A percentile compares a stretch with the other conserved stretches of the same genome.
Evolutionary conservation across 139 green algal genomes (phyloP).

Genomic region (Picochlorum sp.): DNA sequence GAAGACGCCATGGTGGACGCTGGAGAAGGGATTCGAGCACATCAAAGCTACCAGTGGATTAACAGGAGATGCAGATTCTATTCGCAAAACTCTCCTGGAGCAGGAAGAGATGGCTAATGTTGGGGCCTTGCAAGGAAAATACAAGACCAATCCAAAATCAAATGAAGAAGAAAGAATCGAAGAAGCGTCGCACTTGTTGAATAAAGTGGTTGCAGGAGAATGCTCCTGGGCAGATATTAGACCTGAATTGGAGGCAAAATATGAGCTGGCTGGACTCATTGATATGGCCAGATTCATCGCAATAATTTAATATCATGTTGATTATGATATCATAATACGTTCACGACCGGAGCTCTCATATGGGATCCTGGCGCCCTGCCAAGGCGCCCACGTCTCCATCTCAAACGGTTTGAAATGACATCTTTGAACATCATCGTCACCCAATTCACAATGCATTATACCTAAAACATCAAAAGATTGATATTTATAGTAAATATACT

Average conservation of each 20-base stretch:
- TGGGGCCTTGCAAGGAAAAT: slow-evolving; percentile 11
- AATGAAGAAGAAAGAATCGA: slow-evolving; percentile 25
- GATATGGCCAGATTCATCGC: slow-evolving; percentile 29
- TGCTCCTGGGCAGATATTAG: slow-evolving; percentile 32
- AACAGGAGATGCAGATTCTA: slow-evolving; percentile 8
- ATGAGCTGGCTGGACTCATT: slow-evolving; percentile 22
- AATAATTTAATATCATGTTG: not conserved
- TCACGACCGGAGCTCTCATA: too few species aligned
- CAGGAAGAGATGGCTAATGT: slow-evolving; percentile 25
- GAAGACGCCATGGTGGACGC: slow-evolving; percentile 64
- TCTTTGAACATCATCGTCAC: too few species aligned
- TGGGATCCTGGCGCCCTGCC: too few species aligned
- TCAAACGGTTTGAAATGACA: too few species aligned
- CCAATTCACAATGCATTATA: too few species aligned
- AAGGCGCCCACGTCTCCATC: too few species aligned
- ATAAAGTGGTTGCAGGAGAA: slow-evolving; percentile 35
- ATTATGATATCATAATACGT: not conserved
- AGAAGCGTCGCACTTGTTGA: slow-evolving; percentile 30
- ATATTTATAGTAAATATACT: too few species aligned
- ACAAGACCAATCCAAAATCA: slow-evolving; percentile 22
- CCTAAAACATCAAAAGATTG: too few species aligned
- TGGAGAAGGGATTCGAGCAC: slow-evolving; percentile 33
- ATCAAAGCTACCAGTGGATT: slow-evolving; percentile 32
- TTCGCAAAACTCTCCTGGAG: slow-evolving; percentile 19
- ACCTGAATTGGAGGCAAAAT: slow-evolving; percentile 22